Conservation (phyloP, 352 stramenopile genomes). For the Globisporangium apiculatum region DNA sequence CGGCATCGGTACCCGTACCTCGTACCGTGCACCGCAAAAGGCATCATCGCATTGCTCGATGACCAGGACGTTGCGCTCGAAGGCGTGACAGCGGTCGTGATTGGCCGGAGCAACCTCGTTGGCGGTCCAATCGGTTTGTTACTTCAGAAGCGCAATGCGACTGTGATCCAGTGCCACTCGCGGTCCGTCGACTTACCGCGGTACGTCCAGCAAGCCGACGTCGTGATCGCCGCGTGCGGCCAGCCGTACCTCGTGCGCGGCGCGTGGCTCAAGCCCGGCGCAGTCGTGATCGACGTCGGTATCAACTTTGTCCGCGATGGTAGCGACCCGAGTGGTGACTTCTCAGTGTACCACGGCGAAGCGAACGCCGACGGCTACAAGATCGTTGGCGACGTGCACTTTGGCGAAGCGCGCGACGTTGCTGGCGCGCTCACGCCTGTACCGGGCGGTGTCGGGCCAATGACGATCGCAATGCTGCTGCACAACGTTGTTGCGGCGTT, state of each 20-base stretch:
- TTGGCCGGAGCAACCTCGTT: conserved; percentile 97
- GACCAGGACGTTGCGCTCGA: conserved; percentile 76
- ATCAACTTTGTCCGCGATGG: conserved; percentile 95
- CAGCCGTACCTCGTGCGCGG: conserved; percentile 92
- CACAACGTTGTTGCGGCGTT: conserved; percentile 82
- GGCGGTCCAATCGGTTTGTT: conserved; percentile 95
- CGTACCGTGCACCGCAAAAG: conserved; percentile 96
- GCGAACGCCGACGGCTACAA: conserved; percentile 87
- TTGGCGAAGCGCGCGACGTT: conserved; percentile 68
- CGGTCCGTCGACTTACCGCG: conserved; percentile 85
- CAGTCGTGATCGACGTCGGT: conserved; percentile 97
- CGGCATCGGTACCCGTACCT: conserved; percentile 80
- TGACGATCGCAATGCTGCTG: conserved; percentile 96
- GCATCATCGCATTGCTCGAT: conserved; percentile 95
- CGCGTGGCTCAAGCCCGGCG: conserved; percentile 96
- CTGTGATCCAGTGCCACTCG: conserved; percentile 97
- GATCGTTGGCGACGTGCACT: conserved; percentile 97
- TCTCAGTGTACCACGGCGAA: conserved; percentile 37
- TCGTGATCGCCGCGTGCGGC: conserved; percentile 96
- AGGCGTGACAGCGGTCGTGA: conserved; percentile 94
- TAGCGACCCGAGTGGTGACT: neutral
- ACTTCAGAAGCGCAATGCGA: conserved; percentile 95
- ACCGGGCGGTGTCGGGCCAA: conserved; percentile 96
- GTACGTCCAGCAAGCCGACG: conserved; percentile 91
- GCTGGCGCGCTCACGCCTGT: conserved; percentile 95